These are phyloP conservation scores for Coniella lustricola DNA, from an alignment of 2,329 filamentous ascomycete species.

Conservation along the genomic window DNA sequence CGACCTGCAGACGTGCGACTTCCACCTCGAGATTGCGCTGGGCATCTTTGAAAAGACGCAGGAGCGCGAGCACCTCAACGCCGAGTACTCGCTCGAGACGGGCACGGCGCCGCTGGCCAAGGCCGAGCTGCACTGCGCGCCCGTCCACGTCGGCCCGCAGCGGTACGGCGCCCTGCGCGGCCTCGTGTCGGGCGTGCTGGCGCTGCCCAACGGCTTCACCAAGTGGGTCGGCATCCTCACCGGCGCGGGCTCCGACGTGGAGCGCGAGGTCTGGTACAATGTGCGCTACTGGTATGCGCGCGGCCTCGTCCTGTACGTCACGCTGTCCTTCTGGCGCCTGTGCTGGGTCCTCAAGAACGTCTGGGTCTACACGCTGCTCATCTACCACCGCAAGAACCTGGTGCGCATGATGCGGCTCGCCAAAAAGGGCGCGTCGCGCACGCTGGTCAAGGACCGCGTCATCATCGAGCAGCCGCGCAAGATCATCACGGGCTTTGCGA, in stretches of 20 bases:
- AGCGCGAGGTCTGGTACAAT: constrained; percentile 29
- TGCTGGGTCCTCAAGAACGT: constrained; percentile 26
- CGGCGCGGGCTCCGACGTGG: constrained; percentile 28
- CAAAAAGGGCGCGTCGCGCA: constrained; percentile 24
- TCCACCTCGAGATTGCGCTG: constrained; percentile 23
- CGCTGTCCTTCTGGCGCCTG: constrained; percentile 26
- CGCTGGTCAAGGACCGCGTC: constrained; percentile 23
- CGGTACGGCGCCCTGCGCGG: constrained; percentile 13
- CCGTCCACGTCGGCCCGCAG: constrained; percentile 12
- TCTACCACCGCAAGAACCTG: constrained; percentile 27
- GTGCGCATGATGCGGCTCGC: constrained; percentile 27
- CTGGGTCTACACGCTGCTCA: constrained; percentile 26
- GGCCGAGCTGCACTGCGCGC: constrained; percentile 15
- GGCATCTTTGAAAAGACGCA: constrained; percentile 16
- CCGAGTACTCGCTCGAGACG: constrained; percentile 17
- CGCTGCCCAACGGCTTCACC: constrained; percentile 21
- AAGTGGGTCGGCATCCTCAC: constrained; percentile 30
- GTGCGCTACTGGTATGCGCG: constrained; percentile 23
- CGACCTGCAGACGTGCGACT: constrained; percentile 23
- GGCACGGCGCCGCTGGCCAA: constrained; percentile 12
- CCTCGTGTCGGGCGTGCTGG: constrained; percentile 16
- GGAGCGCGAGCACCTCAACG: constrained; percentile 17
- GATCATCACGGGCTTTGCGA: constrained; percentile 27
- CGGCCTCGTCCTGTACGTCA: constrained; percentile 19
- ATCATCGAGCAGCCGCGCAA: constrained; percentile 25